A percentile compares a stretch with the other conserved stretches of the same genome.
Conservation (phyloP, 768 basidiomycete species). For the Vishniacozyma victoriae region DNA sequence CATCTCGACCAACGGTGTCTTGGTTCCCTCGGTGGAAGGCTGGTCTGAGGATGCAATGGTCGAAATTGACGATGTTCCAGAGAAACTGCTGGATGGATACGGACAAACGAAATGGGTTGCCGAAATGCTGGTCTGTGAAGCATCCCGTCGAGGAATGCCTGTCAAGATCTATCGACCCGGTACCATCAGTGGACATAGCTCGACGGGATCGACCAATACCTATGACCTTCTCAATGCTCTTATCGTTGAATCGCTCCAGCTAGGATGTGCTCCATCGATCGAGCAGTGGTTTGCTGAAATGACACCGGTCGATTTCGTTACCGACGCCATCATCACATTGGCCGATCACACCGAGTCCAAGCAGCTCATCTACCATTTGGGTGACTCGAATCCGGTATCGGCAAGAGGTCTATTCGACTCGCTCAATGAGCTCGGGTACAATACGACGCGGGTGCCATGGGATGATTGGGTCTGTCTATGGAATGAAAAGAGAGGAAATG, state of each 20-base stretch:
- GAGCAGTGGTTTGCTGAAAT: slow-evolving; percentile 12
- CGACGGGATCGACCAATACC: slow-evolving; percentile 14
- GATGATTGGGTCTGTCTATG: slow-evolving; percentile 15
- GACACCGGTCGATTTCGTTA: slow-evolving; percentile 14
- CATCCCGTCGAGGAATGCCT: slow-evolving; percentile 10
- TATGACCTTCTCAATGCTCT: slow-evolving; percentile 13
- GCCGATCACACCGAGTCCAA: slow-evolving; percentile 13
- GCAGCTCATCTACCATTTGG: slow-evolving; percentile 14
- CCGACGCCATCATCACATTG: slow-evolving; percentile 12
- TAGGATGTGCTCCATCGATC: slow-evolving; percentile 10
- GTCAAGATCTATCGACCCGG: slow-evolving; percentile 19
- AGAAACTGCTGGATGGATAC: slow-evolving; percentile 11
- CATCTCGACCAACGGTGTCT: slow-evolving; percentile 12
- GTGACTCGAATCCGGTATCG: slow-evolving; percentile 11
- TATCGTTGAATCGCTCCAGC: slow-evolving; percentile 14
- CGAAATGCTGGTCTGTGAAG: slow-evolving; percentile 10
- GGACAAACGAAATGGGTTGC: slow-evolving; percentile 15
- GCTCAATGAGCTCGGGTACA: slow-evolving; percentile 11
- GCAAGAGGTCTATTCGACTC: slow-evolving; percentile 6
- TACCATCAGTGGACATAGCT: slow-evolving; percentile 16
- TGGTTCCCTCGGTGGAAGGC: slow-evolving; percentile 7
- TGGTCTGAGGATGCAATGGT: slow-evolving; percentile 9
- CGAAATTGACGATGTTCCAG: slow-evolving; percentile 5
- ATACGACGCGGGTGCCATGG: slow-evolving; percentile 6
- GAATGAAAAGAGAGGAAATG: slow-evolving; percentile 10